A percentile compares a stretch with the other conserved stretches of the same genome.
Evolutionary conservation across 2,329 filamentous ascomycete genomes (phyloP).

Genomic region (Penicillium sp.): DNA sequence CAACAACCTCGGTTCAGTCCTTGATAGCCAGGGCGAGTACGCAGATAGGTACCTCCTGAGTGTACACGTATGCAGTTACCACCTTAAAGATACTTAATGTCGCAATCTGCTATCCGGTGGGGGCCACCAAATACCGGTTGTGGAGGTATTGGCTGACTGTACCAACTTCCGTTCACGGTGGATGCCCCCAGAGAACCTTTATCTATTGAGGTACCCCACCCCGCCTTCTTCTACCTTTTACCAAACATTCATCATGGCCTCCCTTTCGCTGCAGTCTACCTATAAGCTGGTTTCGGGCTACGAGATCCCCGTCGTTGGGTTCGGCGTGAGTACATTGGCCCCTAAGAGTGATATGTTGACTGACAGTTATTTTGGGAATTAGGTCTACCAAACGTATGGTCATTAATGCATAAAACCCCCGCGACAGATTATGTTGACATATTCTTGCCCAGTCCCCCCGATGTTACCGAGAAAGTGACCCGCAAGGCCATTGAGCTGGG

Average conservation of each 20-base stretch:
- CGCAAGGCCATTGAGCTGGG: conserved; percentile 55
- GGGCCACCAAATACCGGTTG: too few relatives aligned
- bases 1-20: too few relatives aligned
- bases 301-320: conserved; percentile 42
- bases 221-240: background rate
- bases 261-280: conserved; percentile 33
- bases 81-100: too few relatives aligned
- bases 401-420: background rate
- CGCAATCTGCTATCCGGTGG: too few relatives aligned
- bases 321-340: conserved; percentile 36
- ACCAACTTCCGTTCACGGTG: too few relatives aligned
- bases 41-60: too few relatives aligned
- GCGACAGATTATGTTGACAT: background rate
- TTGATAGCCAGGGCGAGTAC: too few relatives aligned
- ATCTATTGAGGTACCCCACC: background rate
- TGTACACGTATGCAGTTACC: too few relatives aligned
- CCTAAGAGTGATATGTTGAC: background rate
- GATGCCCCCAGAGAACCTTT: background rate
- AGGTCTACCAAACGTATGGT: conserved; percentile 44
- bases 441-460: conserved; percentile 50
- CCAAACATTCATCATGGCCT: conserved; percentile 22
- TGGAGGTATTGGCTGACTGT: too few relatives aligned
- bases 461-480: conserved; percentile 57
- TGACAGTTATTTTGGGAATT: conserved; percentile 9
- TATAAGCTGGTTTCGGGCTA: conserved; percentile 42